These are phyloP conservation scores for Tylopilus rubrobrunneus DNA, from an alignment of 768 basidiomycete species.

Conservation along the genomic window DNA sequence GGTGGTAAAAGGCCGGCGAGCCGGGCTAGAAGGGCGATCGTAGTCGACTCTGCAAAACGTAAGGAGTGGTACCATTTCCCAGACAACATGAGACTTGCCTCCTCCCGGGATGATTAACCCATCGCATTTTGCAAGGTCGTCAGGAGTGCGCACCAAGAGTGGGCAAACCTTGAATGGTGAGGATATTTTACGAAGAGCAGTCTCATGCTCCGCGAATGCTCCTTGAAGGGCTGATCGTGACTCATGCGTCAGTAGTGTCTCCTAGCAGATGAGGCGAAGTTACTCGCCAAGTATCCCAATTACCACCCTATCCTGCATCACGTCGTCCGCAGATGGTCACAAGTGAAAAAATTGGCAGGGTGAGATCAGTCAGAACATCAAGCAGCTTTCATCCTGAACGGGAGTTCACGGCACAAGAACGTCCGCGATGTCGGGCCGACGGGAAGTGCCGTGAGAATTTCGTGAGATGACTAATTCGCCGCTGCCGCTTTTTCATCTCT, in stretches of 20 bases:
- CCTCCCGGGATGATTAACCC: slow-evolving; percentile 94
- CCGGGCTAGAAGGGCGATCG: slow-evolving; percentile 75
- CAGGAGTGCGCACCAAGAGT: slow-evolving; percentile 63
- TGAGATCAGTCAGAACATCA: background rate
- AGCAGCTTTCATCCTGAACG: background rate
- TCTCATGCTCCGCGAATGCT: slow-evolving; percentile 85
- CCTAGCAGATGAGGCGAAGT: background rate
- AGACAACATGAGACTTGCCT: slow-evolving; percentile 39
- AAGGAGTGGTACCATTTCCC: background rate
- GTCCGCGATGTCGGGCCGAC: slow-evolving; percentile 12
- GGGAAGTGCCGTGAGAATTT: slow-evolving; percentile 23
- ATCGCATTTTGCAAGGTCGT: slow-evolving; percentile 73
- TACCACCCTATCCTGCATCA: slow-evolving; percentile 18
- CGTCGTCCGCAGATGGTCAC: background rate
- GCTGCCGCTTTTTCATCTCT: slow-evolving; percentile 26
- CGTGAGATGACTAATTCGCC: slow-evolving; percentile 26
- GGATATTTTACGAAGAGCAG: slow-evolving; percentile 57
- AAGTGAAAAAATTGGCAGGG: background rate
- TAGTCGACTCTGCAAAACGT: slow-evolving; percentile 71
- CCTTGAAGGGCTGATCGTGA: slow-evolving; percentile 75
- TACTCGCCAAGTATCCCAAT: slow-evolving; percentile 54
- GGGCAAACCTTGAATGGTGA: slow-evolving; percentile 43
- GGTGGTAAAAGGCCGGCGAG: slow-evolving; percentile 78
- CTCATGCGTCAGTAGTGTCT: background rate
- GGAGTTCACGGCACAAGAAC: background rate